These are phyloP conservation scores for Immersiporthe knoxdaviesiana DNA, from an alignment of 2,329 filamentous ascomycete species.

Conservation along the genomic window DNA sequence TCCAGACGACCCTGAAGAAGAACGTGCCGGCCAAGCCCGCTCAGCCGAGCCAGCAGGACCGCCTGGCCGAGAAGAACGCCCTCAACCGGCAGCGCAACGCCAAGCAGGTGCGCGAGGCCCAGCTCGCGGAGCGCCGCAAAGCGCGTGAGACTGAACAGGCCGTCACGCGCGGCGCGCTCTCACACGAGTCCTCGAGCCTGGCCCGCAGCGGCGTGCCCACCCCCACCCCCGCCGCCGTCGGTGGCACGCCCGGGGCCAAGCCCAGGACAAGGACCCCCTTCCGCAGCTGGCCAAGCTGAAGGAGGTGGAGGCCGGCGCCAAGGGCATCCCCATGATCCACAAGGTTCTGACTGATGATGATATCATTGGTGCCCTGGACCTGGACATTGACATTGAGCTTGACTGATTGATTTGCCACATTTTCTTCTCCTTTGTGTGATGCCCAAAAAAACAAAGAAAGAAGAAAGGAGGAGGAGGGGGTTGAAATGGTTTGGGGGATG, in stretches of 20 bases:
- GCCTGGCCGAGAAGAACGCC: slow-evolving; percentile 79
- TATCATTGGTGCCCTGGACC: slow-evolving; percentile 83
- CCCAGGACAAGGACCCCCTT: slow-evolving; percentile 48
- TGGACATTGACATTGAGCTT: slow-evolving; percentile 92
- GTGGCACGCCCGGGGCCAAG: slow-evolving; percentile 54
- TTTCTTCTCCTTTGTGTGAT: neutral
- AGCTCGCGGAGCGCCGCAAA: slow-evolving; percentile 76
- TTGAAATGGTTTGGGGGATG: neutral
- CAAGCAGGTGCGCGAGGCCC: slow-evolving; percentile 89
- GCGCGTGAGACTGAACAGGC: slow-evolving; percentile 61
- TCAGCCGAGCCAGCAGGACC: slow-evolving; percentile 72
- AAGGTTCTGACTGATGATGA: slow-evolving; percentile 88
- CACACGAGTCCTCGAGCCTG: slow-evolving; percentile 52
- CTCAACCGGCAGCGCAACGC: slow-evolving; percentile 82
- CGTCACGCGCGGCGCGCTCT: slow-evolving; percentile 61
- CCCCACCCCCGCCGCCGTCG: slow-evolving; percentile 54
- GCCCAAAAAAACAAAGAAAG: too few relatives aligned
- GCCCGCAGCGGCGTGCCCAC: slow-evolving; percentile 55
- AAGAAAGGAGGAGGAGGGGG: too few relatives aligned
- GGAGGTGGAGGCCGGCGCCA: slow-evolving; percentile 52
- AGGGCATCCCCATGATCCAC: slow-evolving; percentile 68
- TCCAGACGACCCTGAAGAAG: slow-evolving; percentile 67
- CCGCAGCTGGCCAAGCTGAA: slow-evolving; percentile 59
- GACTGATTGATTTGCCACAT: slow-evolving; percentile 43
- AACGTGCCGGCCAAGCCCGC: slow-evolving; percentile 48